Evolutionary conservation across 768 basidiomycete species (phyloP).

Genomic region (Xerocomellus chrysenteron): DNA sequence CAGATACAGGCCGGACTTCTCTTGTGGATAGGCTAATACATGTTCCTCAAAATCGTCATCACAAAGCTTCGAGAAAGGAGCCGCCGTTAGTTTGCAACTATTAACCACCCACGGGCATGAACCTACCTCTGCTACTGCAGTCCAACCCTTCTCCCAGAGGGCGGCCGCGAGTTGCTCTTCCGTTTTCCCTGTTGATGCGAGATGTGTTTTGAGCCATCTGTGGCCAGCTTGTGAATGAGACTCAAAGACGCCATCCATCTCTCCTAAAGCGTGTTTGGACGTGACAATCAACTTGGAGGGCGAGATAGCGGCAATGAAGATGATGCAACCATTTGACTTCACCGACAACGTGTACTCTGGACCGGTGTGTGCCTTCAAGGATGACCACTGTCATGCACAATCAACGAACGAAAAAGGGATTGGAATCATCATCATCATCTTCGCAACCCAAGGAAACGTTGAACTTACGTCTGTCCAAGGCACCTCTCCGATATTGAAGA

Average conservation of each 20-base stretch:
- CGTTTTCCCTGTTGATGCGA: conserved; percentile 52
- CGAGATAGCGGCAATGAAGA: conserved; percentile 87
- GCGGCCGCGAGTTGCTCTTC: conserved; percentile 70
- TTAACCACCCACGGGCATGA: background rate
- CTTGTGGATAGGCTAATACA: conserved; percentile 78
- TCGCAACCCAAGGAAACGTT: background rate
- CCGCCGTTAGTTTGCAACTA: background rate
- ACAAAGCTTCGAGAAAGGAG: conserved; percentile 65
- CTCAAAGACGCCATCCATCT: conserved; percentile 36
- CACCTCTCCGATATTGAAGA: conserved; percentile 97
- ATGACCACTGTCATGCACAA: conserved; percentile 60
- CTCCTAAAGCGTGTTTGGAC: conserved; percentile 89
- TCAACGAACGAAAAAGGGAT: background rate
- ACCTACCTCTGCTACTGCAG: conserved; percentile 86
- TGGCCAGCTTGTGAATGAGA: conserved; percentile 87
- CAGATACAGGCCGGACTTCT: conserved; percentile 86
- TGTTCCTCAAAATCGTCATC: conserved; percentile 98
- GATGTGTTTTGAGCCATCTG: conserved; percentile 73
- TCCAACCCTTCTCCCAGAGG: conserved; percentile 83
- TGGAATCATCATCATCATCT: background rate
- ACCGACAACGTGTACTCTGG: conserved; percentile 83
- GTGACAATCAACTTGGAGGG: conserved; percentile 75
- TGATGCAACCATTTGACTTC: conserved; percentile 97
- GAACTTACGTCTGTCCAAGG: conserved; percentile 85
- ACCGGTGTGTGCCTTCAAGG: conserved; percentile 65